Conservation (phyloP, 495 filamentous ascomycete species). For the Aspergillus nanangensis region DNA sequence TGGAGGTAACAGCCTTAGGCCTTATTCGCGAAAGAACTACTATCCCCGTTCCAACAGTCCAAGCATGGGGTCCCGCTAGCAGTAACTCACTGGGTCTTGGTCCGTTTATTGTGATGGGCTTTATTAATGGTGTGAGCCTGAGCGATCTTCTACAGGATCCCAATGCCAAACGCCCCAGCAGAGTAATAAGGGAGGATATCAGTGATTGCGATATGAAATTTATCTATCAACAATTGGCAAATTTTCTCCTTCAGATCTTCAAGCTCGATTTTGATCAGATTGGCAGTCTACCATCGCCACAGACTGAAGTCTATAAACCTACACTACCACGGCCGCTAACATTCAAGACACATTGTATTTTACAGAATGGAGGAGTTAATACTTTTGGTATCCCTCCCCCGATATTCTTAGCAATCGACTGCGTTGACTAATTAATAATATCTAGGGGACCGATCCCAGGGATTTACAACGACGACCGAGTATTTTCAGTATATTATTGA, state of each 20-base stretch:
- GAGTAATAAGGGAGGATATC: conserved; percentile 16
- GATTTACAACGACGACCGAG: conserved; percentile 22
- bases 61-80: conserved; percentile 30
- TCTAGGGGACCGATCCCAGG: conserved; percentile 23
- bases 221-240: conserved; percentile 27
- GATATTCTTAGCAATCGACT: not conserved
- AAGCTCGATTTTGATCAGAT: conserved; percentile 21
- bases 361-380: conserved; percentile 28
- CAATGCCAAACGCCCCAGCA: conserved; percentile 9
- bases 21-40: conserved; percentile 33
- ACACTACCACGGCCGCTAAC: conserved; percentile 23
- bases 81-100: conserved; percentile 33
- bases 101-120: conserved; percentile 45
- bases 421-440: conserved; percentile 2
- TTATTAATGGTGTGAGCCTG: conserved; percentile 32
- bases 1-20: conserved; percentile 33
- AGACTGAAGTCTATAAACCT: conserved; percentile 5
- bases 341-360: conserved; percentile 27
- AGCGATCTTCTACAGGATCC: conserved; percentile 15
- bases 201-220: conserved; percentile 15
- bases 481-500: conserved; percentile 28
- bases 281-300: conserved; percentile 16
- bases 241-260: conserved; percentile 24
- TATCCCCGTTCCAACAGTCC: conserved; percentile 36
- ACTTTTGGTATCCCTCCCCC: conserved; percentile 22